Evolutionary conservation across 2,329 filamentous ascomycete genomes (phyloP).

Genomic region (Fusarium pseudocircinatum): DNA sequence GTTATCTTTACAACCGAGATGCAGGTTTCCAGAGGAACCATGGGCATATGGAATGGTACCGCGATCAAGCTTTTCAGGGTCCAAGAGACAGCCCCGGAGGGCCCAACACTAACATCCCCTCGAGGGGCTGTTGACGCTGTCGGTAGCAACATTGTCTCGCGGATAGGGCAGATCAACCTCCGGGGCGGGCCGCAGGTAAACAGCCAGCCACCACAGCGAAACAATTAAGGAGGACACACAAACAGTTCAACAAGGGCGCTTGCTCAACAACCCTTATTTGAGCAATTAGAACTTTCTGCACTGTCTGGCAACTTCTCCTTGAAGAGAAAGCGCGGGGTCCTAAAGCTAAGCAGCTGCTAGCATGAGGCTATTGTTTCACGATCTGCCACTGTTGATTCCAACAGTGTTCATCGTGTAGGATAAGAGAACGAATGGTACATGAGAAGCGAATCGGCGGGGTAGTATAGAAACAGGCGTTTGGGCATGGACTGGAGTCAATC

Average conservation of each 20-base stretch:
- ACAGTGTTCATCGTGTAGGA: constrained; percentile 6
- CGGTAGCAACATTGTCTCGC: constrained; percentile 86
- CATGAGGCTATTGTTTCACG: constrained; percentile 17
- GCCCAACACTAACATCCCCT: constrained; percentile 84
- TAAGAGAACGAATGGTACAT: constrained; percentile 3
- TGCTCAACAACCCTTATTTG: not conserved
- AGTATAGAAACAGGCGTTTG: constrained; percentile 27
- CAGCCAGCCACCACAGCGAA: constrained; percentile 29
- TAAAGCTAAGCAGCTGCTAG: constrained; percentile 4
- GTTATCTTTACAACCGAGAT: constrained; percentile 93
- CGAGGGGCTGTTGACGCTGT: constrained; percentile 93
- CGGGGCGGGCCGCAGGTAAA: constrained; percentile 55
- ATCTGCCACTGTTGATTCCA: constrained; percentile 2
- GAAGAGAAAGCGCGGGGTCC: not conserved
- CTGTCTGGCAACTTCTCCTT: not conserved
- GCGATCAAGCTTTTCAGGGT: constrained; percentile 88
- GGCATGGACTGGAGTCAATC: constrained; percentile 10
- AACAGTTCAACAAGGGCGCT: not conserved
- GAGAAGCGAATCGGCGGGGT: not conserved
- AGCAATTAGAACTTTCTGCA: not conserved
- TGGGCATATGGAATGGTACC: constrained; percentile 95
- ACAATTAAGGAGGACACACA: constrained; percentile 9
- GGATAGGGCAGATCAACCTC: constrained; percentile 84
- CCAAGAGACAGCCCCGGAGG: constrained; percentile 81
- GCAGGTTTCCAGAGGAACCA: constrained; percentile 84